Evolutionary conservation across 106 monocot genomes (phyloP).

Genomic region (Dendrobium huoshanense): DNA sequence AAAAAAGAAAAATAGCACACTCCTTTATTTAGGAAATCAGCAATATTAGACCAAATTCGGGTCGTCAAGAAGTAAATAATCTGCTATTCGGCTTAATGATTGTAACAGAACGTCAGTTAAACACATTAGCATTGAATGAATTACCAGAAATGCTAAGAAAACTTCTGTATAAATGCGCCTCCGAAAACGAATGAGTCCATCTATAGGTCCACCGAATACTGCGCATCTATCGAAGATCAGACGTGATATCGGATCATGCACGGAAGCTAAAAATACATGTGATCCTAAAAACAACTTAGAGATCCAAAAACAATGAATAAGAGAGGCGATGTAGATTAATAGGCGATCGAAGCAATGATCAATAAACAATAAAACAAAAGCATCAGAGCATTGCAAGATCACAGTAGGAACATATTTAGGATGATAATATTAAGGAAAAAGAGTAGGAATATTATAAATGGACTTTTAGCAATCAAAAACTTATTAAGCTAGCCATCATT

Average conservation of each 20-base stretch:
- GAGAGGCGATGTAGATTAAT: not conserved
- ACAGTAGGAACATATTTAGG: not conserved
- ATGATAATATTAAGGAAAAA: not conserved
- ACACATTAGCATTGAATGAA: not conserved
- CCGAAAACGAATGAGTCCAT: not conserved
- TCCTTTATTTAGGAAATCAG: not conserved
- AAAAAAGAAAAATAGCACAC: not conserved
- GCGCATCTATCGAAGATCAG: not conserved
- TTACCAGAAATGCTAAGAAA: not conserved
- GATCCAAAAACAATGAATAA: not conserved
- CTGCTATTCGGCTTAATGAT: not conserved
- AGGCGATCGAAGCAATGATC: not conserved
- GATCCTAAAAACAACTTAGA: not conserved
- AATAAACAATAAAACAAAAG: not conserved
- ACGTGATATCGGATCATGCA: not conserved
- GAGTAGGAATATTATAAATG: not conserved
- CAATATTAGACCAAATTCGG: not conserved
- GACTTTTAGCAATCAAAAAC: not conserved
- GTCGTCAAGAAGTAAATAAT: not conserved
- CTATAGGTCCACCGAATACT: not conserved
- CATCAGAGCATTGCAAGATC: not conserved
- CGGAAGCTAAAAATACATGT: not conserved
- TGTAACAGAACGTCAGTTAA: not conserved
- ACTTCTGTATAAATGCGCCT: not conserved
- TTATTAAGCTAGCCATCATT: not conserved